Percentiles rank a stretch among this genome's conserved stretches.
Conservation (phyloP, 2,329 filamentous ascomycete genomes). For the Alternaria ventricosa region DNA sequence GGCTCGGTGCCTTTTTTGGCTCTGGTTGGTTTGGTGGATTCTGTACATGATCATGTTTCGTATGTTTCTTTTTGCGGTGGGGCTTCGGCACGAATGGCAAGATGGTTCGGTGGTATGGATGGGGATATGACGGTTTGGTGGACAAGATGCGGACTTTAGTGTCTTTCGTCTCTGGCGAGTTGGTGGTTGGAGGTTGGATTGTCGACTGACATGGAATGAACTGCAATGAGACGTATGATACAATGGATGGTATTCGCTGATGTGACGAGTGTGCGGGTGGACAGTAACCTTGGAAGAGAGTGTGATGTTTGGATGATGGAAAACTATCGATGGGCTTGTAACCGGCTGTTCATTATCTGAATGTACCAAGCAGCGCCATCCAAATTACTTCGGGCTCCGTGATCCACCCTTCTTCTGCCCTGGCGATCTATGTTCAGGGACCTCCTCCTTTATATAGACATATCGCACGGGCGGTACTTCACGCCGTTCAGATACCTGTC, state of each 20-base stretch:
- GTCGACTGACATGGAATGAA: neutral
- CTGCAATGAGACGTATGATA: neutral
- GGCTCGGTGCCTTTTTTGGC: neutral
- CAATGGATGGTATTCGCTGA: neutral
- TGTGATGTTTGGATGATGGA: neutral
- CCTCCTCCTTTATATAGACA: neutral
- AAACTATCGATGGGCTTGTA: neutral
- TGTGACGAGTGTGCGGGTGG: neutral
- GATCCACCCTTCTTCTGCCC: neutral
- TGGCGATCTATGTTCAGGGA: neutral
- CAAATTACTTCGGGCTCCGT: neutral
- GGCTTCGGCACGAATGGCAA: neutral
- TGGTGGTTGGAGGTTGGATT: neutral
- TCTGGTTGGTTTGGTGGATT: neutral
- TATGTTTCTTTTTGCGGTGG: neutral
- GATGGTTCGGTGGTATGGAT: neutral
- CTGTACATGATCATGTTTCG: conserved; percentile 3
- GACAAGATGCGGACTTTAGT: neutral
- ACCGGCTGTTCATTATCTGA: rapidly evolving
- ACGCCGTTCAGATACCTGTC: neutral
- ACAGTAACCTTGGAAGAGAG: no score
- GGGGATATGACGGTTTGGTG: neutral
- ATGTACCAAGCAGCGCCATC: neutral
- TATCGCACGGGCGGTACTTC: neutral
- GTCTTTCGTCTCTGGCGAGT: neutral